Conservation (phyloP, 176 grass and related monocot species). For the Tuctoria greenei region DNA sequence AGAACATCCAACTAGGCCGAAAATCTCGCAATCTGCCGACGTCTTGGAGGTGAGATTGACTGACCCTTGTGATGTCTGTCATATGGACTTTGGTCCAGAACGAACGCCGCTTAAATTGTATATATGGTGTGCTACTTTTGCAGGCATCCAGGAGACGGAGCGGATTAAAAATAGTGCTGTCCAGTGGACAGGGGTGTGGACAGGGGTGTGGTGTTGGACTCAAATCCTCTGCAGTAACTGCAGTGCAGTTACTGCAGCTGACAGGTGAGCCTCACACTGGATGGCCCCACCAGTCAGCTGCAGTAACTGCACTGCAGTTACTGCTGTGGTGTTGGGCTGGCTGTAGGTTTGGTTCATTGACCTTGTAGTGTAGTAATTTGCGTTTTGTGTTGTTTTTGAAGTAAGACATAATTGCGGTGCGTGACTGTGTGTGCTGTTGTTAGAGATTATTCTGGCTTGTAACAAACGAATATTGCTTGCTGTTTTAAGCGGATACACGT, state of each 20-base stretch:
- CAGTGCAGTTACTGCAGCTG: too few relatives aligned
- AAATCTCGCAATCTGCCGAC: constrained; percentile 74
- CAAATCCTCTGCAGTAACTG: too few relatives aligned
- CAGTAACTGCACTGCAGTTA: too few relatives aligned
- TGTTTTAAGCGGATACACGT: too few relatives aligned
- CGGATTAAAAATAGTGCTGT: constrained; percentile 14
- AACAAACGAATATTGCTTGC: not conserved
- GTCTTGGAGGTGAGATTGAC: constrained; percentile 81
- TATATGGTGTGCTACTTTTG: not conserved
- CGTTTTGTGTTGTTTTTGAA: too few relatives aligned
- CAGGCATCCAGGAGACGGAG: constrained; percentile 49
- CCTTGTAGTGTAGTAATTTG: not conserved
- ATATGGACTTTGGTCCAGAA: not conserved
- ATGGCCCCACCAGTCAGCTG: too few relatives aligned
- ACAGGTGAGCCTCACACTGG: too few relatives aligned
- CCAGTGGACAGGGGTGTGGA: not conserved
- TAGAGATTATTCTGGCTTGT: not conserved
- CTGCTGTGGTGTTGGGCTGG: not conserved
- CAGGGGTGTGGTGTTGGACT: too few relatives aligned
- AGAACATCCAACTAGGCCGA: constrained; percentile 76
- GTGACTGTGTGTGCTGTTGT: not conserved
- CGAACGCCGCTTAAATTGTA: not conserved
- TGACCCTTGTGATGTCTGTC: not conserved
- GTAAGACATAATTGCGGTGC: too few relatives aligned
- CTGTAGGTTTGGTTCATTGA: not conserved